Evolutionary conservation across 208 protist species (phyloP).

Genomic region (Acanthamoeba sp.): DNA sequence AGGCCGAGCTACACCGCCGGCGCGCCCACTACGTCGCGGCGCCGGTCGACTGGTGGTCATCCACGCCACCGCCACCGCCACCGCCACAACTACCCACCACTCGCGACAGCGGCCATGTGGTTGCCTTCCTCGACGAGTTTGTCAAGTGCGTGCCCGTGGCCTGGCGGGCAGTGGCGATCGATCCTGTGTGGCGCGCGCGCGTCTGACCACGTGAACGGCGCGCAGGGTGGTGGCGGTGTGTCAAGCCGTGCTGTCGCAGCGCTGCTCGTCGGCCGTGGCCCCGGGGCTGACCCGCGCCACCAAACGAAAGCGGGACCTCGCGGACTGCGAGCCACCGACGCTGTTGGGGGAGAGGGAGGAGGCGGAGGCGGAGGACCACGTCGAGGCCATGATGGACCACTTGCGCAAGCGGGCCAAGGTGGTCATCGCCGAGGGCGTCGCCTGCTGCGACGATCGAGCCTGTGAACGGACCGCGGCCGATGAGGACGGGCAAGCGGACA

Average conservation of each 20-base stretch:
- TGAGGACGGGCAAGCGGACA: too few species aligned
- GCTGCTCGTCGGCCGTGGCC: too few species aligned
- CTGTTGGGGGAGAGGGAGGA: too few species aligned
- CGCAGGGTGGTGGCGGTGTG: slow-evolving; percentile 16
- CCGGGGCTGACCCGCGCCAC: background rate
- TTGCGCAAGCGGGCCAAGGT: background rate
- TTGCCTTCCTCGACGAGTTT: background rate
- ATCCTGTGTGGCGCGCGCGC: background rate
- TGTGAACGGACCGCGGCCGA: too few species aligned
- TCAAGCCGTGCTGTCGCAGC: slow-evolving; percentile 15
- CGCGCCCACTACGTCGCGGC: too few species aligned
- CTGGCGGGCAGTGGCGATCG: background rate
- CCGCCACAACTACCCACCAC: background rate
- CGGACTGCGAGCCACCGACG: too few species aligned
- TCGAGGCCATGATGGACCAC: background rate
- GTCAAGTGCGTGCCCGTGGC: background rate
- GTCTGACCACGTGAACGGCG: background rate
- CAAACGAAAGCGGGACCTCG: background rate
- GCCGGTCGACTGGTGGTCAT: too few species aligned
- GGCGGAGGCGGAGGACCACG: background rate
- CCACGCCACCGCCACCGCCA: background rate
- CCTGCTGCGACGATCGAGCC: background rate
- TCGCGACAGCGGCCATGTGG: background rate
- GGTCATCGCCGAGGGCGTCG: background rate
- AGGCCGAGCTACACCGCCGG: background rate